A percentile compares a stretch with the other conserved stretches of the same genome.
phyloP scores from a whole-genome alignment of 768 basidiomycete species.

The Russula griseocarnosa region DNA sequence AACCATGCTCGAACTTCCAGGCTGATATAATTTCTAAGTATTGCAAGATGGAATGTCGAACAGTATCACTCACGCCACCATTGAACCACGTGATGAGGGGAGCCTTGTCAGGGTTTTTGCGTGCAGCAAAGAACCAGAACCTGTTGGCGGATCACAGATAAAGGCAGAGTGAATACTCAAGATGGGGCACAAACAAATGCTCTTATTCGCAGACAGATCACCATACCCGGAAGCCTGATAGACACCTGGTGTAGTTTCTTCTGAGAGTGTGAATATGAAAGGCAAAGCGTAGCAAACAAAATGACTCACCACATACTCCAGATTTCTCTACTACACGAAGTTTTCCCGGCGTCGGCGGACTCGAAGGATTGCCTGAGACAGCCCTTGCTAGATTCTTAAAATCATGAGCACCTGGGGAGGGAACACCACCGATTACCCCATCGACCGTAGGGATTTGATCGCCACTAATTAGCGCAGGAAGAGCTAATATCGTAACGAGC shows the following conservation, averaged over 20 bases:
- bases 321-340: slow-evolving; percentile 58
- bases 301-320: slow-evolving; percentile 48
- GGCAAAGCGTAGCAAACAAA: background rate
- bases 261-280: background rate
- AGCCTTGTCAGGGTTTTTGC: slow-evolving; percentile 54
- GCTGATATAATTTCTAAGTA: slow-evolving; percentile 28
- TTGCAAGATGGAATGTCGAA: background rate
- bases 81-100: slow-evolving; percentile 68
- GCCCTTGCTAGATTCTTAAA: background rate
- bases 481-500: slow-evolving; percentile 24
- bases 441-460: slow-evolving; percentile 48
- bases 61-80: slow-evolving; percentile 39
- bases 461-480: slow-evolving; percentile 30
- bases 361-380: slow-evolving; percentile 10
- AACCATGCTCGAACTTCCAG: slow-evolving; percentile 47
- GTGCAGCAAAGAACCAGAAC: slow-evolving; percentile 68
- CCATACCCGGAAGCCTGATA: slow-evolving; percentile 62
- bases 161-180: background rate
- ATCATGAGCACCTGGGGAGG: background rate
- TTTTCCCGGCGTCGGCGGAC: slow-evolving; percentile 40
- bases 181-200: slow-evolving; percentile 44
- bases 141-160: slow-evolving; percentile 33
- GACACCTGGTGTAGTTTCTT: slow-evolving; percentile 56
- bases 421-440: slow-evolving; percentile 50
- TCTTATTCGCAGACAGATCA: slow-evolving; percentile 51